Evolutionary conservation across 2,329 filamentous ascomycete species (phyloP).

Genomic region (Alternaria angustiovoidea): DNA sequence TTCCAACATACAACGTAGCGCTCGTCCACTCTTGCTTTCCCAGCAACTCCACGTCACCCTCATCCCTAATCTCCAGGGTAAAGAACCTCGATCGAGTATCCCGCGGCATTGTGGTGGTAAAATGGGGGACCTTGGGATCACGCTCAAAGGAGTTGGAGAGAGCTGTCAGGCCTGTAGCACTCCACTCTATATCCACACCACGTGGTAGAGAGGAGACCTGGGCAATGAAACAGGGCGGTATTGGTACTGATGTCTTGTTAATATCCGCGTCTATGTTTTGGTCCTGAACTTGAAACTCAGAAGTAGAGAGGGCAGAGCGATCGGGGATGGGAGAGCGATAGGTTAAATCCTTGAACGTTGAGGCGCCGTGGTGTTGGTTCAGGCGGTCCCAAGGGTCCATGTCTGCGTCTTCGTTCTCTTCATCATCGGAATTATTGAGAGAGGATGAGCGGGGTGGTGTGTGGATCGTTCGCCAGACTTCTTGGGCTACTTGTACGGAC

Average conservation of each 20-base stretch:
- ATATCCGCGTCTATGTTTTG: background rate
- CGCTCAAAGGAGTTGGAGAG: background rate
- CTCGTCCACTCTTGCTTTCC: slow-evolving; percentile 19
- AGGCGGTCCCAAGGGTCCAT: slow-evolving; percentile 73
- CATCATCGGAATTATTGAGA: slow-evolving; percentile 54
- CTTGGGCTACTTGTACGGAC: slow-evolving; percentile 49
- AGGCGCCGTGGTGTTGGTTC: slow-evolving; percentile 64
- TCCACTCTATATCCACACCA: slow-evolving; percentile 82
- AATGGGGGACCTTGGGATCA: background rate
- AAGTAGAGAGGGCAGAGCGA: background rate
- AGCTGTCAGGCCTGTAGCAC: slow-evolving; percentile 66
- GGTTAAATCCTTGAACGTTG: slow-evolving; percentile 32
- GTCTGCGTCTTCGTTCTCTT: slow-evolving; percentile 48
- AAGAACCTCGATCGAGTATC: slow-evolving; percentile 18
- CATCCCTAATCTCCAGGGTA: slow-evolving; percentile 21
- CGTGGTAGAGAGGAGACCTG: slow-evolving; percentile 82
- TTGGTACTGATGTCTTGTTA: background rate
- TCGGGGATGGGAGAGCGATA: slow-evolving; percentile 55
- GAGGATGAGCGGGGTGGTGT: background rate
- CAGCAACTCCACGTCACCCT: slow-evolving; percentile 9
- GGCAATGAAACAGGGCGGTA: slow-evolving; percentile 75
- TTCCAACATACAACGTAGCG: slow-evolving; percentile 35
- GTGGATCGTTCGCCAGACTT: slow-evolving; percentile 55
- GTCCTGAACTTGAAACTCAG: background rate
- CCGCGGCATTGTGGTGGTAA: background rate